phyloP scores from a whole-genome alignment of 225 moss, liverwort and hornwort genomes.

The Pseudisothecium myosuroides region DNA sequence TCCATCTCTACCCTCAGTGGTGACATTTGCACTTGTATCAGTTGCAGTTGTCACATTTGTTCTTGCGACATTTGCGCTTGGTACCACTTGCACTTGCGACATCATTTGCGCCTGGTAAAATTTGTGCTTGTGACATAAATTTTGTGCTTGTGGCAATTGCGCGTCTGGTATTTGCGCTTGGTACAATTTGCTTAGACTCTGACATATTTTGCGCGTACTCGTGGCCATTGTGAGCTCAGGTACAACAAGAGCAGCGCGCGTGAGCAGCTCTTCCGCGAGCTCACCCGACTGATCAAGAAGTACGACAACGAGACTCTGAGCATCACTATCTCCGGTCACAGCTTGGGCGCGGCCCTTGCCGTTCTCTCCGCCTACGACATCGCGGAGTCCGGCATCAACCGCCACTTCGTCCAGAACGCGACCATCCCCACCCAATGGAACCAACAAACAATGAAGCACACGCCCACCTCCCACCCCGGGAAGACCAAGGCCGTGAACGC shows the following conservation, averaged over 20 bases:
- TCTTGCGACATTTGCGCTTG: not conserved
- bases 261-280: conserved; percentile 15
- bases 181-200: not conserved
- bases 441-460: not conserved
- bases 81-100: not conserved
- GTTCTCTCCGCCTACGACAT: conserved; percentile 21
- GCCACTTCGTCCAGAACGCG: not conserved
- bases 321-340: conserved; percentile 39
- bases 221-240: not conserved
- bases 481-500: not conserved
- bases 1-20: not conserved
- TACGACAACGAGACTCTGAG: conserved; percentile 29
- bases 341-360: conserved; percentile 26
- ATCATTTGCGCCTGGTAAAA: too few relatives aligned
- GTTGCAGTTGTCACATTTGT: not conserved
- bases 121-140: too few relatives aligned
- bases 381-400: conserved; percentile 57
- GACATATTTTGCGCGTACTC: not conserved
- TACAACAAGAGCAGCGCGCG: conserved; percentile 27
- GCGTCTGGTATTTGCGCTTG: too few relatives aligned
- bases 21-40: not conserved
- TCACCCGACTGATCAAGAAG: conserved; percentile 5
- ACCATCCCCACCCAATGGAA: conserved; percentile 30
- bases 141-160: too few relatives aligned
- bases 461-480: conserved; percentile 1